A percentile compares a stretch with the other conserved stretches of the same genome.
Evolutionary conservation across 2,329 filamentous ascomycete species (phyloP).

Genomic region (Aureobasidium sp.): DNA sequence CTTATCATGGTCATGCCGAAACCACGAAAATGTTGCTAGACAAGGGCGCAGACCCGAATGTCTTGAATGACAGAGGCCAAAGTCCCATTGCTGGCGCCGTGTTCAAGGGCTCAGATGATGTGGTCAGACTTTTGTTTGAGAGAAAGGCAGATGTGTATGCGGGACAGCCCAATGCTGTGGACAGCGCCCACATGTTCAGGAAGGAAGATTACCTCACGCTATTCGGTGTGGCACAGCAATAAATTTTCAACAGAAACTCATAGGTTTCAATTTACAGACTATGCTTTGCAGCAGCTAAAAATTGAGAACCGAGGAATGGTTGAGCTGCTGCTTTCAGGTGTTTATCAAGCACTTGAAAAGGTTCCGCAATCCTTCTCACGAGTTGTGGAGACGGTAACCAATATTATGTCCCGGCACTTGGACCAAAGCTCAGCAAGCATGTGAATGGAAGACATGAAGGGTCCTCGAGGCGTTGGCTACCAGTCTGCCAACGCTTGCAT

Average conservation of each 20-base stretch:
- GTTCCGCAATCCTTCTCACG: background rate
- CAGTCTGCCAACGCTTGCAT: background rate
- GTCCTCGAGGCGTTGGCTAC: background rate
- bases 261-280: background rate
- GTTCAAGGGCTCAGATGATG: slow-evolving; percentile 62
- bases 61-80: slow-evolving; percentile 61
- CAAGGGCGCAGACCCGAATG: slow-evolving; percentile 60
- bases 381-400: background rate
- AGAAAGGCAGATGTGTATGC: slow-evolving; percentile 35
- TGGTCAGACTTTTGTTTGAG: slow-evolving; percentile 49
- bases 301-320: background rate
- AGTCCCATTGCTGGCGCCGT: slow-evolving; percentile 64
- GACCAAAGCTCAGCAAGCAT: background rate
- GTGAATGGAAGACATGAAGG: background rate
- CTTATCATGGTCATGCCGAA: slow-evolving; percentile 60
- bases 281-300: background rate
- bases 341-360: background rate
- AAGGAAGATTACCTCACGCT: slow-evolving; percentile 31
- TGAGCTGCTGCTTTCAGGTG: background rate
- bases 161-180: slow-evolving; percentile 41
- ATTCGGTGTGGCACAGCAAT: slow-evolving; percentile 28
- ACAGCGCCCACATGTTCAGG: slow-evolving; percentile 42
- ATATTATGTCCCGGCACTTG: background rate
- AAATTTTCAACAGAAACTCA: background rate
- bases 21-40: slow-evolving; percentile 55